phyloP scores from a whole-genome alignment of 805 yeast species.

The Saccharomycopsis schoenii region DNA sequence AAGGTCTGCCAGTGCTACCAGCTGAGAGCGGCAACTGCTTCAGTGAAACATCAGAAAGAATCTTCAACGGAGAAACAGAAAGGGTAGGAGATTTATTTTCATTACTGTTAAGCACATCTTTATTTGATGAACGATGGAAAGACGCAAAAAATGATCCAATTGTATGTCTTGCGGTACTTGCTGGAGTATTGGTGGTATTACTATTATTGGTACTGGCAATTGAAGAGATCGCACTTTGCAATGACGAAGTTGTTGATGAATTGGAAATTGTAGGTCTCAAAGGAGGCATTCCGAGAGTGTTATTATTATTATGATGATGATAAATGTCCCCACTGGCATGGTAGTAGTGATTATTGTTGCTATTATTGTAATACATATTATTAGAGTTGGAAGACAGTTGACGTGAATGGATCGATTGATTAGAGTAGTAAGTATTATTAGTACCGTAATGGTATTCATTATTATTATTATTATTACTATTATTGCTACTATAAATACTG shows the following conservation, averaged over 20 bases:
- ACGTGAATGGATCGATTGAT: background rate
- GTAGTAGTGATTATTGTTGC: background rate
- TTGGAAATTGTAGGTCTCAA: slow-evolving; percentile 13
- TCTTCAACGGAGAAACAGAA: slow-evolving; percentile 13
- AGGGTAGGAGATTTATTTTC: background rate
- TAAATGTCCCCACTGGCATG: background rate
- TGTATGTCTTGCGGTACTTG: slow-evolving; percentile 2
- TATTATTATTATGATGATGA: slow-evolving; percentile 3
- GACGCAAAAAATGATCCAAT: slow-evolving; percentile 16
- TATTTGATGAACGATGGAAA: slow-evolving; percentile 3
- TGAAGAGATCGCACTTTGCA: slow-evolving; percentile 17
- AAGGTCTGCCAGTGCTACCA: slow-evolving; percentile 3
- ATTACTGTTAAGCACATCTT: background rate
- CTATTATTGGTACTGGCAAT: background rate
- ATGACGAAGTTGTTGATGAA: slow-evolving; percentile 15
- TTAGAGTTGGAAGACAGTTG: background rate
- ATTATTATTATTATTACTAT: background rate
- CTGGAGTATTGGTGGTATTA: background rate
- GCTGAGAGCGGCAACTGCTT: slow-evolving; percentile 14
- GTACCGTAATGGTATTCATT: background rate
- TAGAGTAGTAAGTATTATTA: background rate
- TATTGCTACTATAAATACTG: background rate
- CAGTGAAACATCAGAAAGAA: slow-evolving; percentile 15
- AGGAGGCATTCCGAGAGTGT: slow-evolving; percentile 15
- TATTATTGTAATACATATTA: background rate